Evolutionary conservation across 768 basidiomycete species (phyloP).

Genomic region (Suillus sp.): DNA sequence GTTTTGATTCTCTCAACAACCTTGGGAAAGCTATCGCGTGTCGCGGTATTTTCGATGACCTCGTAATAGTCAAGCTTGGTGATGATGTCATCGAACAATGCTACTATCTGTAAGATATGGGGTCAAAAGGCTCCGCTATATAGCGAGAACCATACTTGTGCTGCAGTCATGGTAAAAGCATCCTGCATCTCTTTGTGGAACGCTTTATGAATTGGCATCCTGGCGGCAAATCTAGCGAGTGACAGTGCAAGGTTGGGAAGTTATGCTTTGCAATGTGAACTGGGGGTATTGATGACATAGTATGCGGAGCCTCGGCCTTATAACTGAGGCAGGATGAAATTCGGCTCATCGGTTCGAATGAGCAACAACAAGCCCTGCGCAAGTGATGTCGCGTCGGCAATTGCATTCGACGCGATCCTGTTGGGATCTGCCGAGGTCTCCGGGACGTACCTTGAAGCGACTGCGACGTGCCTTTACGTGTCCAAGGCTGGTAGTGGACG

Average conservation of each 20-base stretch:
- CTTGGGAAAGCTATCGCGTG: neutral
- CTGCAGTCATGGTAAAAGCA: neutral
- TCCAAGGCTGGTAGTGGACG: too few species aligned
- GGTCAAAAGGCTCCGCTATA: neutral
- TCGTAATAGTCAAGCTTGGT: neutral
- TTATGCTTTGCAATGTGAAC: too few species aligned
- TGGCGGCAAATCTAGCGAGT: neutral
- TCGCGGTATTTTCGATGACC: neutral
- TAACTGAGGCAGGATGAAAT: too few species aligned
- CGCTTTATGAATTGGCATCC: neutral
- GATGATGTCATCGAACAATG: neutral
- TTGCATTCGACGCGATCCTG: too few species aligned
- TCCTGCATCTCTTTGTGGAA: neutral
- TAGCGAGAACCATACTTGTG: neutral
- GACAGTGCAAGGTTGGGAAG: neutral
- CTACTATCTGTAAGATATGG: neutral
- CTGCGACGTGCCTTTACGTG: too few species aligned
- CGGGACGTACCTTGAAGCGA: too few species aligned
- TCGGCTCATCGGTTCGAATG: too few species aligned
- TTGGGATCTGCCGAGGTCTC: too few species aligned
- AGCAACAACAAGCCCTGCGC: too few species aligned
- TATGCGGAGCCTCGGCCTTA: too few species aligned
- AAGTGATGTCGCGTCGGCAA: too few species aligned
- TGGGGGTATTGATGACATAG: too few species aligned
- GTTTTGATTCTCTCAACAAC: neutral